Evolutionary conservation across 176 grass and related monocot genomes (phyloP).

Genomic region (Dactylis glomerata): DNA sequence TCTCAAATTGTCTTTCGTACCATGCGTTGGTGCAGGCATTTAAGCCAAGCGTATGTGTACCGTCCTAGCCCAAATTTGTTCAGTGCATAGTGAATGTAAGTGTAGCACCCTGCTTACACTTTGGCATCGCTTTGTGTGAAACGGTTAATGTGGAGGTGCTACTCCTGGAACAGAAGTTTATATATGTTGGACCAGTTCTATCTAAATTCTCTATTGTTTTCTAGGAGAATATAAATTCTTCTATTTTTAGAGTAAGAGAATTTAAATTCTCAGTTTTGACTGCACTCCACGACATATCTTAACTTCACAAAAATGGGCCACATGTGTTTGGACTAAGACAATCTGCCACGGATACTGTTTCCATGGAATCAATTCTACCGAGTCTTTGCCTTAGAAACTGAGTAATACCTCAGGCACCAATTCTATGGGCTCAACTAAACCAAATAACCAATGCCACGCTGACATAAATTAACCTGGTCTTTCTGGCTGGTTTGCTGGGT

Average conservation of each 20-base stretch:
- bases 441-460: background rate
- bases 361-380: background rate
- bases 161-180: background rate
- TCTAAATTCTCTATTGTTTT: background rate
- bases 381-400: background rate
- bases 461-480: background rate
- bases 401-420: background rate
- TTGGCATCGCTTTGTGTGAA: background rate
- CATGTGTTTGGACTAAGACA: background rate
- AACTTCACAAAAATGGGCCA: background rate
- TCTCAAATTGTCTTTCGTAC: background rate
- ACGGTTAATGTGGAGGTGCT: background rate
- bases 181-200: background rate
- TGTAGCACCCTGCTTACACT: background rate
- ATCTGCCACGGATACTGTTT: background rate
- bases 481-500: background rate
- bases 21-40: background rate
- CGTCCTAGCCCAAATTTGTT: background rate
- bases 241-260: background rate
- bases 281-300: background rate
- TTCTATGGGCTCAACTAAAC: background rate
- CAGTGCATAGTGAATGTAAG: background rate
- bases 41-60: background rate
- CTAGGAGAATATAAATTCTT: background rate
- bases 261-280: background rate